Evolutionary conservation across 306 rosid genomes (phyloP), one percentile per base, ranked within the genome.

Genomic region (Corylus avellana): DNA sequence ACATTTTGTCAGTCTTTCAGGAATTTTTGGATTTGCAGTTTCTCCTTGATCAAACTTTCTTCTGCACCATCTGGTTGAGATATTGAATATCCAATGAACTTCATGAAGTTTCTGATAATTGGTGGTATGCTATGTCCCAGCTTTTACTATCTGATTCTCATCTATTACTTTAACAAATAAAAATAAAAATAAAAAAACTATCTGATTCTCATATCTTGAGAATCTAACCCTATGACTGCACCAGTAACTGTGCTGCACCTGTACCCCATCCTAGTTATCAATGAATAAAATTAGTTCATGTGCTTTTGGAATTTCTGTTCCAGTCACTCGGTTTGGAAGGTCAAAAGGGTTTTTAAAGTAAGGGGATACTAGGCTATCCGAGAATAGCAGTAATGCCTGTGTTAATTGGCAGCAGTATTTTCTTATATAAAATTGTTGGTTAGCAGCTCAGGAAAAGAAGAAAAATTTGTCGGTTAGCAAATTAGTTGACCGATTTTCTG

Each of bases 401-500:
- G 32, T 56, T 74, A 29, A 66, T 53, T 71, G 27, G 48, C 47
- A 44, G 35, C 73, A 78, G 74, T 56, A 42, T 55, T 53, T 14
- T 59, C 75, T 62, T 71, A 0, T 49, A 4, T 18, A 70, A 22
- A 75, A 54, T 35, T 78, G 12, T 51, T n/a, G 39, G 67, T 78
- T 9, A 48, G 51, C 51, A 48, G 12, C 51, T 48, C 12, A 48
- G 51, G 12, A 8, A 48, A 48, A 48, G 12, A 48, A 48, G 12
- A 39, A 39, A 39, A 39, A 39, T 39, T 39, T 11, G 12, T 48
- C 11, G 53, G 53, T 49, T 49, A 64, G 75, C 73, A 29, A 67
- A 55, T 63, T 39, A 49, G 53, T 71, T 71, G 68, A 81, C 69
- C 47, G 55, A 70, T 72, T 13, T 13, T 78, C 75, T 61, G 81